Evolutionary conservation across 805 yeast genomes (phyloP), one percentile per base, ranked within the genome.

Genomic region (Scheffersomyces amazonensis): DNA sequence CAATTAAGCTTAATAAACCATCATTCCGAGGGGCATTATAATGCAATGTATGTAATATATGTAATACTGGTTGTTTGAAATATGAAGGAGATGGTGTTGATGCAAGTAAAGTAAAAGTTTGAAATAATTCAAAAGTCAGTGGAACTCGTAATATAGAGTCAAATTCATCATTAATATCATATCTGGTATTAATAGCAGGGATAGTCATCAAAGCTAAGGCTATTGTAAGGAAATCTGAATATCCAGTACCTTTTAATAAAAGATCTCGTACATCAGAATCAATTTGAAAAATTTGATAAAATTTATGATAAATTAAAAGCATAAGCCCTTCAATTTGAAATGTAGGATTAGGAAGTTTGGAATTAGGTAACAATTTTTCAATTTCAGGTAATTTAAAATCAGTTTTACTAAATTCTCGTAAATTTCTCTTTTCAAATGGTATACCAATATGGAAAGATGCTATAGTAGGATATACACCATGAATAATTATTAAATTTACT

Each of bases 1-100:
- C 97, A 20, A 89, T 70, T 35, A 91, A 60, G 2, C 89, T 72
- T 20, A 76, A 60, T 2, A 93, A 78, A 0, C 98, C 97, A 50
- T 83, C 81, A 1, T 60, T 41, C 16, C 49, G 56, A 2, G 73
- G 58, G 17, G 95, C 71, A 31, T 70, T 58, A 16, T 77, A 54
- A 1, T 85, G 83, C 19, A 87, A 58, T 3, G 56, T 43, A 0
- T 83, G 74, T 3, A 91, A 64, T 34, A 72, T 66, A 0, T 60
- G 42, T 34, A 82, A 57, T 3, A 86, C 66, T 40, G 71, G 64
- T 5, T 46, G 46, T 34, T 71, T 70, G 49, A 79, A 79, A 56
- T 65, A 67, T 0, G 61, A 51, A 1, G 79, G 75, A 1, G 73
- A 55, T 0, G 73, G 64, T 0, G 78, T 66, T 13, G 80, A 64